Conservation (phyloP, 225 moss, liverwort and hornwort genomes). For the Sphagnum tenellum region DNA sequence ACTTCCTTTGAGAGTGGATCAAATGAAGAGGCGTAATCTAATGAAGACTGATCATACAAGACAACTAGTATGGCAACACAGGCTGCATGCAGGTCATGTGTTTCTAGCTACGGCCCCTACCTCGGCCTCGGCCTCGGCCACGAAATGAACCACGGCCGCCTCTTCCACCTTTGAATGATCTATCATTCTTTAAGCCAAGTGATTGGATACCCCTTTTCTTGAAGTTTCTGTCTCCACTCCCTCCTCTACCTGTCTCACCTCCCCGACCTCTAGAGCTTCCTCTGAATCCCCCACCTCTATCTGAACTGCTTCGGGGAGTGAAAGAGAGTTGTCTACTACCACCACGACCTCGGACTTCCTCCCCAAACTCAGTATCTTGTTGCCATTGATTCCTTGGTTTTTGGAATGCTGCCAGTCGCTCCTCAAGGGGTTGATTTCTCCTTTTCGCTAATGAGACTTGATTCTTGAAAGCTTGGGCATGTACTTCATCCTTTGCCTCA, state of each 20-base stretch:
- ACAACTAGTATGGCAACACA: no score
- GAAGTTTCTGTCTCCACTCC: constrained; percentile 19
- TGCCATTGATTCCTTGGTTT: constrained; percentile 17
- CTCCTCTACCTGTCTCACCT: constrained; percentile 5
- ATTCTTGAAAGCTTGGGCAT: constrained; percentile 82
- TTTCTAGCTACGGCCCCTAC: constrained; percentile 9
- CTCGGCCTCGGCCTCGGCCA: constrained; percentile 48
- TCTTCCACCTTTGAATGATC: constrained; percentile 15
- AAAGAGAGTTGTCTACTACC: constrained; percentile 84
- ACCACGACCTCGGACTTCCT: constrained; percentile 53
- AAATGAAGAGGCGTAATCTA: no score
- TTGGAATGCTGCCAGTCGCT: constrained; percentile 35
- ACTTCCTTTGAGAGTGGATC: no score
- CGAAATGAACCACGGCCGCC: constrained; percentile 18
- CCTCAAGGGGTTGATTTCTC: constrained; percentile 52
- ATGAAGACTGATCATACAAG: no score
- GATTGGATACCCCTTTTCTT: constrained; percentile 66
- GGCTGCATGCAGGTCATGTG: no score
- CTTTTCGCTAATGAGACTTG: constrained; percentile 58
- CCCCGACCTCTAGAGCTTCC: constrained; percentile 9
- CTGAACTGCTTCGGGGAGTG: constrained; percentile 29
- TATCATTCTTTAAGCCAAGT: constrained; percentile 58
- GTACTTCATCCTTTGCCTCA: constrained; percentile 79
- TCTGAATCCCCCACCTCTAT: constrained; percentile 19
- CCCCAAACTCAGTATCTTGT: constrained; percentile 11